Evolutionary conservation across 2,329 filamentous ascomycete genomes (phyloP), one percentile per base, ranked within the genome.

Genomic region (Ascochyta rabiei): DNA sequence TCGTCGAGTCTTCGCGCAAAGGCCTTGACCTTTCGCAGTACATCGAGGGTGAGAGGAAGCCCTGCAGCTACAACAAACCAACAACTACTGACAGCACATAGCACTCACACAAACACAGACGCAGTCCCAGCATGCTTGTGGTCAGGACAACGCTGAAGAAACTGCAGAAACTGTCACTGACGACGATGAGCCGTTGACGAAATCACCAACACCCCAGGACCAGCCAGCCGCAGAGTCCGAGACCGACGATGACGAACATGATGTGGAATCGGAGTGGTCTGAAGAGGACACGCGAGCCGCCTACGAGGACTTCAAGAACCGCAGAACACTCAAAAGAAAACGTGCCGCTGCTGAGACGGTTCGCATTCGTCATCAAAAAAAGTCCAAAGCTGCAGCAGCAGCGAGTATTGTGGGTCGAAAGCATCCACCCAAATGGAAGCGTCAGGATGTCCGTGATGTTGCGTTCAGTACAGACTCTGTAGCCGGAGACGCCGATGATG

Each of bases 241-340:
- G 2, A 51, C 47, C 6, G 45, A 63, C 15, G 59, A 62, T 24
- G 51, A 54, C 5, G 56, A 39, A 28, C 44, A 45, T 18, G 49
- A 48, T 13, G 50, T 52, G 26, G 61, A 64, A 34, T 65, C 62
- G 15, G 68, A 73, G 34, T 72, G 66, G 55, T 85, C 86, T 52
- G 84, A 88, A 31, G 85, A 85, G 34, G 75, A 79, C 47, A 63
- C 66, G 1, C 82, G 84, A 23, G 80, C 81, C 19, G 80, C 81
- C 7, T 90, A 90, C 59, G 76, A 84, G 35, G 80, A 81, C n/a
- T 87, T 86, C 70, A 88, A 87, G 67, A 84, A 85, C 45, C 79
- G 83, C 41, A 85, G 82, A 55, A 76, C 77, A 0, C 70, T 77
- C 0, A 83, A 85, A 62, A 79, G 82, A 33, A 84, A 84, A 62